Evolutionary conservation across 2,329 filamentous ascomycete genomes (phyloP).

Genomic region (Neurospora sp.): DNA sequence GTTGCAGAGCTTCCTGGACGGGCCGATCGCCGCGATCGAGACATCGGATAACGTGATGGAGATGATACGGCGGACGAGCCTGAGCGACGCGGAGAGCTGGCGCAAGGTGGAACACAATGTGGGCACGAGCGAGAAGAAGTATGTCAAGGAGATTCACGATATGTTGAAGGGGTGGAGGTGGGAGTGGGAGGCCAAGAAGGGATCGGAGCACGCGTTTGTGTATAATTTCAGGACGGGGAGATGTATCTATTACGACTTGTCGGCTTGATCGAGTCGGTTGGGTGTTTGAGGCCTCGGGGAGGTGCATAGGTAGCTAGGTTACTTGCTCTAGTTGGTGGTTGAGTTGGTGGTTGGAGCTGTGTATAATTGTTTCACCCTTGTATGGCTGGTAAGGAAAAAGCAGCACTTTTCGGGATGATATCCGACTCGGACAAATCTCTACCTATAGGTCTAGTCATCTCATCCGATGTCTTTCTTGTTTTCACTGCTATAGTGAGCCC

Average conservation of each 20-base stretch:
- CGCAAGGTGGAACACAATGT: conserved; percentile 68
- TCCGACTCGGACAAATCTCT: too few species aligned
- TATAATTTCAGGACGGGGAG: conserved; percentile 84
- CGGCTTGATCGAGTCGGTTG: conserved; percentile 22
- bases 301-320: background rate
- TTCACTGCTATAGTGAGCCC: background rate
- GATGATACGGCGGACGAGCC: conserved; percentile 58
- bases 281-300: background rate
- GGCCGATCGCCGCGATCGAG: conserved; percentile 80
- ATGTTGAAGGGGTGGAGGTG: conserved; percentile 55
- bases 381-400: too few species aligned
- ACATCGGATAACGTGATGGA: conserved; percentile 76
- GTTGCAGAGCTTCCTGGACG: conserved; percentile 60
- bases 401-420: too few species aligned
- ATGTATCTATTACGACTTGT: conserved; percentile 78
- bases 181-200: conserved; percentile 44
- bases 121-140: conserved; percentile 67
- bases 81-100: conserved; percentile 80
- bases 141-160: conserved; percentile 73
- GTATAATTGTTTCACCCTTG: too few species aligned
- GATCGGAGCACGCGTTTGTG: conserved; percentile 66
- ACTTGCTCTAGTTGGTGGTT: background rate
- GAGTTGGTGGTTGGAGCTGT: background rate
- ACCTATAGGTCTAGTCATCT: background rate
- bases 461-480: background rate